phyloP scores from a whole-genome alignment of 371 early-diverging fungal species.

The Mortierella sp. region DNA sequence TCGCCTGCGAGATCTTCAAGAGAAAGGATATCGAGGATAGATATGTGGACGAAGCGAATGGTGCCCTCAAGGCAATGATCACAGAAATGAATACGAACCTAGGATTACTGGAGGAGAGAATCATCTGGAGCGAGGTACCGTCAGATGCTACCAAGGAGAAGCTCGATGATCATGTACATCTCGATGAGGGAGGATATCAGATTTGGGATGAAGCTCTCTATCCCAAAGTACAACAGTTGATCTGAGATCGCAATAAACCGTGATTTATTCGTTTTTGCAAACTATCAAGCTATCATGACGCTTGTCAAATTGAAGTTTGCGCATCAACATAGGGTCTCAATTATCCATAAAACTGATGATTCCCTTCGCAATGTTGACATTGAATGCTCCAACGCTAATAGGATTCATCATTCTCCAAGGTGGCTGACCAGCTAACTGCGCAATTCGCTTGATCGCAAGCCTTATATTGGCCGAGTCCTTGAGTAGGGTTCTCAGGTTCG shows the following conservation, averaged over 20 bases:
- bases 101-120: neutral
- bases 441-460: neutral
- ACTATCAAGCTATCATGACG: no score
- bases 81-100: neutral
- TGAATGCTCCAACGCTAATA: no score
- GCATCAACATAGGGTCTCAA: no score
- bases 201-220: neutral
- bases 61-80: neutral
- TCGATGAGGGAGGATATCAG: neutral
- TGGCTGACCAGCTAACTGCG: no score
- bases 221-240: neutral
- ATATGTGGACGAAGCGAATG: neutral
- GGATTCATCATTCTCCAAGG: no score
- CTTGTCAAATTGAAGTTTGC: no score
- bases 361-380: no score
- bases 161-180: neutral
- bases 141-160: neutral
- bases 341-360: no score
- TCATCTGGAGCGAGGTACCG: neutral
- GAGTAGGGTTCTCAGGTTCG: neutral
- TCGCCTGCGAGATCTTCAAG: slow-evolving; percentile 19
- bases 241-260: no score
- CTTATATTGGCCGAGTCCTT: neutral
- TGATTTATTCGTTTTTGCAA: no score
- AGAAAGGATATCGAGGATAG: slow-evolving; percentile 5